Conservation (phyloP, 2,329 filamentous ascomycete genomes). For the Sporothrix phasma region DNA sequence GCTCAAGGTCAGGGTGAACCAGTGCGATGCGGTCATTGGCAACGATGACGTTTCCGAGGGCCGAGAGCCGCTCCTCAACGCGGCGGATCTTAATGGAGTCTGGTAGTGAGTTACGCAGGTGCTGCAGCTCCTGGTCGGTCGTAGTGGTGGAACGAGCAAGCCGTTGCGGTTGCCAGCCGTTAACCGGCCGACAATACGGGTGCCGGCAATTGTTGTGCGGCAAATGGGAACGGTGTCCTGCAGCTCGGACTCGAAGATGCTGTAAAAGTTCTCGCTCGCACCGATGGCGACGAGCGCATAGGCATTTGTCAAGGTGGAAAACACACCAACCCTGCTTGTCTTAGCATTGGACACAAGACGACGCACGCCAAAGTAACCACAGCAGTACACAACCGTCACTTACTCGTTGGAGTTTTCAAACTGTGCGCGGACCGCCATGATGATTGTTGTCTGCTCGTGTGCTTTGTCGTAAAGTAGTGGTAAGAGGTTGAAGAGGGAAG, state of each 20-base stretch:
- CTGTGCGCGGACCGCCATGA: constrained; percentile 60
- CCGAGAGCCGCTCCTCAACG: constrained; percentile 93
- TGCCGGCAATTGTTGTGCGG: constrained; percentile 92
- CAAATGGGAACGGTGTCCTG: constrained; percentile 96
- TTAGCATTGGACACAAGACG: background rate
- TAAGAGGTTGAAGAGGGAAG: background rate
- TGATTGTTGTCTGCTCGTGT: constrained; percentile 19
- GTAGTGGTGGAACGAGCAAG: constrained; percentile 93
- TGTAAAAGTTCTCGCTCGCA: constrained; percentile 98
- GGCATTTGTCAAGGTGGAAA: constrained; percentile 91
- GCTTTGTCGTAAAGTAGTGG: background rate
- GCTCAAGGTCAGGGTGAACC: constrained; percentile 90
- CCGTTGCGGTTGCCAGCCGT: constrained; percentile 96
- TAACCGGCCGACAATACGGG: constrained; percentile 88
- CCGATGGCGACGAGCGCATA: constrained; percentile 92
- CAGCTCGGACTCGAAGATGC: constrained; percentile 94
- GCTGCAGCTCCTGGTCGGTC: constrained; percentile 95
- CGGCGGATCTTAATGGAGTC: constrained; percentile 89
- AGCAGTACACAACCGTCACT: constrained; percentile 31
- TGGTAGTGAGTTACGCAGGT: constrained; percentile 88
- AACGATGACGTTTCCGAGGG: constrained; percentile 93
- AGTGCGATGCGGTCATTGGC: constrained; percentile 95
- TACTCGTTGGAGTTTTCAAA: constrained; percentile 92
- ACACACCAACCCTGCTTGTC: constrained; percentile 73
- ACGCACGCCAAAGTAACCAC: background rate